These are phyloP conservation scores for Leccinum longicurvipes DNA, from an alignment of 768 basidiomycete genomes.

Conservation along the genomic window DNA sequence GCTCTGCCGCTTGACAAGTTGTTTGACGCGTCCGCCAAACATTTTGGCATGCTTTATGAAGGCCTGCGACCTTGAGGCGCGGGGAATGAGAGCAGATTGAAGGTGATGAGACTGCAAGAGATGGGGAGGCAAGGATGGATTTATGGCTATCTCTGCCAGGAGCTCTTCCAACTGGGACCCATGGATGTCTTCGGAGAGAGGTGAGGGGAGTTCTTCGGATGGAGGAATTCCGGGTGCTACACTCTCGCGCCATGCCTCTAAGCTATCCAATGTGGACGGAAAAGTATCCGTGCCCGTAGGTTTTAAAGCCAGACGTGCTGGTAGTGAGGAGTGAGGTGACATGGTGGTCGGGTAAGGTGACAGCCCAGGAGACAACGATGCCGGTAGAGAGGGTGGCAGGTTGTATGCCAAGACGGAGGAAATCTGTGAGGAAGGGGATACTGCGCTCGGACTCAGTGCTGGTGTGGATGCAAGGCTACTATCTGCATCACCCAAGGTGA, in stretches of 20 bases:
- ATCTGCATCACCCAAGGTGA: constrained; percentile 12
- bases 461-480: constrained; percentile 25
- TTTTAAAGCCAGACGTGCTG: constrained; percentile 19
- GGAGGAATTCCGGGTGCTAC: constrained; percentile 16
- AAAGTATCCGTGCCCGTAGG: constrained; percentile 32
- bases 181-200: constrained; percentile 12
- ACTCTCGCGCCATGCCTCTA: constrained; percentile 30
- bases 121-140: constrained; percentile 7
- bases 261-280: constrained; percentile 27
- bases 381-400: constrained; percentile 13
- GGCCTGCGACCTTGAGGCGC: constrained; percentile 10
- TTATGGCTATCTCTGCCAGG: constrained; percentile 2
- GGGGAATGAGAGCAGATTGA: not conserved
- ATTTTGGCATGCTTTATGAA: constrained; percentile 27
- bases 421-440: constrained; percentile 20
- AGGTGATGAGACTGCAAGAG: constrained; percentile 2
- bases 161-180: constrained; percentile 6
- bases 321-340: constrained; percentile 9
- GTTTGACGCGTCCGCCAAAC: constrained; percentile 29
- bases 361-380: constrained; percentile 10
- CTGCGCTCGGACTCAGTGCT: constrained; percentile 20
- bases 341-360: constrained; percentile 15
- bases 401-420: constrained; percentile 14
- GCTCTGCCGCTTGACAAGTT: constrained; percentile 19
- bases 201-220: constrained; percentile 15